Evolutionary conservation across 2,329 filamentous ascomycete species (phyloP), one percentile per base, ranked within the genome.

Genomic region (Ophiostoma sp.): DNA sequence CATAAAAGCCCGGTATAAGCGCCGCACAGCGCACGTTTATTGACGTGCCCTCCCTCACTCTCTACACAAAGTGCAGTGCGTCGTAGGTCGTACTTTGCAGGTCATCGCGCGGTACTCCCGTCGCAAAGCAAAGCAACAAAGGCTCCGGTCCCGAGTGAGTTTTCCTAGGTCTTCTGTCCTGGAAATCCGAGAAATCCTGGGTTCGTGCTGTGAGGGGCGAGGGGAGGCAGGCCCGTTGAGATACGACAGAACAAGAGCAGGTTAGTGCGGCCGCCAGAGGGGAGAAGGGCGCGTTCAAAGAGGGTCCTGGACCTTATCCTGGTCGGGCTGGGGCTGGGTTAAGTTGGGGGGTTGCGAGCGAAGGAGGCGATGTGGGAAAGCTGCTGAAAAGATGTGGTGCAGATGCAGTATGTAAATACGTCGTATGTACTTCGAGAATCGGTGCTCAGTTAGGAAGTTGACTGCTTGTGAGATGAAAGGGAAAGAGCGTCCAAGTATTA

Each of bases 271-370:
- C 45, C 59, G 15, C 28, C 28, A 33, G 69, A 50, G 25, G 42
- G 48, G 22, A 66, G 33, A 33, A 52, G 50, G 71, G 50, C n/a
- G 71, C 15, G 71, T 28, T 17, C 25, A 61, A 69, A 72, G 63
- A 69, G 71, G 71, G 22, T 63, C 71, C 48, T 12, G 52, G 59
- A 25, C 45, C 31, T 61, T 45, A 59, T 72, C 59, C 48, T 66
- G 25, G 57, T 64, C 70, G 48, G 11, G 66, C 66, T 22, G 66
- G 66, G 66, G 12, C 19, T 31, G 68, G 33, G 19, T 33, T 28
- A 39, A 19, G 33, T 36, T 50, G 48, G 66, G 48, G 39, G 66
- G 45, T 28, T 33, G 45, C n/a, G 31, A 45, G 33, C 15, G 45
- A n/a, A 45, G 36, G 69, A 70, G 69, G 17, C 31, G 15, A 39